These are phyloP conservation scores for Ceratobasidium sp. DNA, from an alignment of 1,284 basidiomycete species.

Conservation along the genomic window DNA sequence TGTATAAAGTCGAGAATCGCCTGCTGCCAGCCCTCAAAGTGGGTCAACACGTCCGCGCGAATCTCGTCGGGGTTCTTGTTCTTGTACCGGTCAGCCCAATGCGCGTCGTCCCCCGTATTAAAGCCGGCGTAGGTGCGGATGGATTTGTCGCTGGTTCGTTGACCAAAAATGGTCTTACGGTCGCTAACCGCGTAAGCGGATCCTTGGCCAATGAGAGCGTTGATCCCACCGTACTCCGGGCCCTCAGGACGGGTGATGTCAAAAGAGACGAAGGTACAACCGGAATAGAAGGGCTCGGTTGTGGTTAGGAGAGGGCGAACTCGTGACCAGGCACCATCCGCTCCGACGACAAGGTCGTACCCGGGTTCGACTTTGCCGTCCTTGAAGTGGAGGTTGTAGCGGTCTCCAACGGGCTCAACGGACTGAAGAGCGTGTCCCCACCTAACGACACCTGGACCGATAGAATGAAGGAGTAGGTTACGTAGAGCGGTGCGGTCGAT, in stretches of 20 bases:
- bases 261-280: slow-evolving; percentile 56
- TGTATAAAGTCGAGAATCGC: slow-evolving; percentile 51
- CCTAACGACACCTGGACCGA: slow-evolving; percentile 51
- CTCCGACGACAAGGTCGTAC: slow-evolving; percentile 60
- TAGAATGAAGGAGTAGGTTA: slow-evolving; percentile 52
- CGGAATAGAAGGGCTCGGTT: slow-evolving; percentile 57
- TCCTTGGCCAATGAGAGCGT: slow-evolving; percentile 55
- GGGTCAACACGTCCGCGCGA: slow-evolving; percentile 47
- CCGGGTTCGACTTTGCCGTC: slow-evolving; percentile 48
- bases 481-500: slow-evolving; percentile 52
- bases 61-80: not conserved
- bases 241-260: slow-evolving; percentile 51
- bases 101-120: slow-evolving; percentile 53
- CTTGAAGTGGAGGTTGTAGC: slow-evolving; percentile 48
- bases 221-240: slow-evolving; percentile 52
- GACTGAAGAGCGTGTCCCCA: slow-evolving; percentile 53
- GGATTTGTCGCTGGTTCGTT: slow-evolving; percentile 56
- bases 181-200: slow-evolving; percentile 53
- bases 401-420: slow-evolving; percentile 12
- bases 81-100: slow-evolving; percentile 46
- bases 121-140: slow-evolving; percentile 57
- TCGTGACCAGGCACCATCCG: slow-evolving; percentile 63
- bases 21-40: slow-evolving; percentile 54
- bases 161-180: slow-evolving; percentile 55
- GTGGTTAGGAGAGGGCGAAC: slow-evolving; percentile 58